Evolutionary conservation across 331 rosid genomes (phyloP).

Genomic region (Malus hybrid): DNA sequence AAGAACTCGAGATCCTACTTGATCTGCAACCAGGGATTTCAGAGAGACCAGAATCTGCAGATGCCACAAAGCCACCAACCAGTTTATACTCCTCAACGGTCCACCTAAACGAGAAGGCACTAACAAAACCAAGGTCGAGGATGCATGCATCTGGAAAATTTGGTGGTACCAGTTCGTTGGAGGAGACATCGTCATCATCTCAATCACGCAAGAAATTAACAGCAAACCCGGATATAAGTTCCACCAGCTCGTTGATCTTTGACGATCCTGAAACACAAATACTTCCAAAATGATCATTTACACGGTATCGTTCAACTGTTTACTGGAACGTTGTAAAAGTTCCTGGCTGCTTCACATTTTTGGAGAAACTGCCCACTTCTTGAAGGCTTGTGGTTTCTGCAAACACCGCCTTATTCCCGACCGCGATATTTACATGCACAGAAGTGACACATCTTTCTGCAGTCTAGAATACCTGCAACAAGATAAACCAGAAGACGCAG

Average conservation of each 20-base stretch:
- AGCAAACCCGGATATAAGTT: slow-evolving; percentile 21
- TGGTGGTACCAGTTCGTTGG: slow-evolving; percentile 16
- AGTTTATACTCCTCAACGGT: slow-evolving; percentile 6
- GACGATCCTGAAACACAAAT: slow-evolving; percentile 34
- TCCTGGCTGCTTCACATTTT: too few relatives aligned
- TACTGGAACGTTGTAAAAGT: background rate
- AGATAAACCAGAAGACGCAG: too few relatives aligned
- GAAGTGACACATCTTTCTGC: too few relatives aligned
- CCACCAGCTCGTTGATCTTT: slow-evolving; percentile 16
- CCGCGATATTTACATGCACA: too few relatives aligned
- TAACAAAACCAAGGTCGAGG: slow-evolving; percentile 54
- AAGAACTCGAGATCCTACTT: too few relatives aligned
- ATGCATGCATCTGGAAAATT: slow-evolving; percentile 13
- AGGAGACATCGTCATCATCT: slow-evolving; percentile 33
- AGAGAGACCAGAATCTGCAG: too few relatives aligned
- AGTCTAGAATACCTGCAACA: too few relatives aligned
- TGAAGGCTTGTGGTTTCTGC: too few relatives aligned
- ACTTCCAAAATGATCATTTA: slow-evolving; percentile 47
- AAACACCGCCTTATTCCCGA: too few relatives aligned
- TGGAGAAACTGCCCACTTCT: too few relatives aligned
- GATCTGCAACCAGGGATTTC: too few relatives aligned
- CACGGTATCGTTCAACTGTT: background rate
- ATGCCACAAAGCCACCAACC: too few relatives aligned
- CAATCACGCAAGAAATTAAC: slow-evolving; percentile 13
- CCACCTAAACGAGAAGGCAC: slow-evolving; percentile 53